Evolutionary conservation across 2,329 filamentous ascomycete species (phyloP).

Genomic region (Lomentospora prolificans): DNA sequence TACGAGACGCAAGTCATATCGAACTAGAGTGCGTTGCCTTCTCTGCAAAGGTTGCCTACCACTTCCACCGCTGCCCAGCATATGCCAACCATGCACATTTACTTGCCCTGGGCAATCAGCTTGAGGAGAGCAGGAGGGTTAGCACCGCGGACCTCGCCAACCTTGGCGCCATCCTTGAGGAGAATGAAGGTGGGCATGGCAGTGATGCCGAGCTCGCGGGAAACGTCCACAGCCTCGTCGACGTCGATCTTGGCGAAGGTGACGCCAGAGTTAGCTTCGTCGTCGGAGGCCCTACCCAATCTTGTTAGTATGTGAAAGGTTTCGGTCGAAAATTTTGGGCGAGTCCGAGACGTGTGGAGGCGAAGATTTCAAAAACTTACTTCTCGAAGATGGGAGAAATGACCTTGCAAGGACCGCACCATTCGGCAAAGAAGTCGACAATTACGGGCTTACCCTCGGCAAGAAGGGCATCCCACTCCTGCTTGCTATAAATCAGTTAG

Average conservation of each 20-base stretch:
- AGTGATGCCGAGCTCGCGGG: constrained; percentile 37
- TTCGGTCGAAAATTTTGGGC: not conserved
- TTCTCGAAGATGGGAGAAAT: constrained; percentile 62
- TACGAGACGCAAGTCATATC: no score
- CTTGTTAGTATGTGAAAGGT: not conserved
- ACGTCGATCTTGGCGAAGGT: constrained; percentile 50
- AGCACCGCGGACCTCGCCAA: constrained; percentile 4
- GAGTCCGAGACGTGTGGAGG: no score
- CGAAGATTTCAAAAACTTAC: constrained; percentile 11
- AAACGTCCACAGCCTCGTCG: constrained; percentile 41
- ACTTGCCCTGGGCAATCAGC: not conserved
- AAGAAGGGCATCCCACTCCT: constrained; percentile 11
- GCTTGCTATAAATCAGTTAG: constrained; percentile 4
- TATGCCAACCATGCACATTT: not conserved
- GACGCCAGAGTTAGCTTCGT: not conserved
- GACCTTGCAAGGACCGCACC: constrained; percentile 93
- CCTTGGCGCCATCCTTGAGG: constrained; percentile 41
- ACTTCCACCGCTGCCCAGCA: no score
- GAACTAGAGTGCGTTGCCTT: no score
- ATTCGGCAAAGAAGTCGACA: constrained; percentile 78
- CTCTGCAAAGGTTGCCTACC: no score
- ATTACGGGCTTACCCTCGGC: constrained; percentile 51
- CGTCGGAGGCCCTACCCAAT: not conserved
- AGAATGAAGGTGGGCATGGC: constrained; percentile 52
- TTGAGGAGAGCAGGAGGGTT: constrained; percentile 2